Percentiles rank a stretch among this genome's conserved stretches.
These are phyloP conservation scores for Pseudozyma sp. DNA, from an alignment of 1,284 basidiomycete genomes.

Conservation along the genomic window DNA sequence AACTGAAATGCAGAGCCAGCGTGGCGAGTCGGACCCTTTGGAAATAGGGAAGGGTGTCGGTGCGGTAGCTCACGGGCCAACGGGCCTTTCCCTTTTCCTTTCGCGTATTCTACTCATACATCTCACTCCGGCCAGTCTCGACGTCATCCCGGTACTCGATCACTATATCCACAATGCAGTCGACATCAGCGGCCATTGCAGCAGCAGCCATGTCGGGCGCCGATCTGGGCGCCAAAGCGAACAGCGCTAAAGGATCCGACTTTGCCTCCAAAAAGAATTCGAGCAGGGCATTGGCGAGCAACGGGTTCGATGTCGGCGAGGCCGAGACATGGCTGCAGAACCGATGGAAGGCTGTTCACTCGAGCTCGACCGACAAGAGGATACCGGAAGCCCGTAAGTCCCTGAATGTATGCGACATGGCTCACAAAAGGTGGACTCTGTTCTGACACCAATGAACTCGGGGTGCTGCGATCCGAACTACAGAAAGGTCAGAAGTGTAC, in stretches of 20 bases:
- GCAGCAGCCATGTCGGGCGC: conserved; percentile 38
- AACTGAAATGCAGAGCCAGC: too few relatives aligned
- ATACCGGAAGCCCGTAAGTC: conserved; percentile 33
- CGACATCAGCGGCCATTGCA: conserved; percentile 42
- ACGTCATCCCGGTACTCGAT: not conserved
- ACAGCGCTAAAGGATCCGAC: conserved; percentile 34
- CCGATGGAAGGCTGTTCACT: conserved; percentile 36
- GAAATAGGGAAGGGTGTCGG: not conserved
- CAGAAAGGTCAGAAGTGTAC: conserved; percentile 45
- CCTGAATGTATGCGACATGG: not conserved
- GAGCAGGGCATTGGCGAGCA: conserved; percentile 9
- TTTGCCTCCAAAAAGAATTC: conserved; percentile 22
- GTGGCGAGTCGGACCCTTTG: not conserved
- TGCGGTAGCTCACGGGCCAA: conserved; percentile 16
- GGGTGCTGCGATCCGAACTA: not conserved
- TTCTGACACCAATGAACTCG: too few relatives aligned
- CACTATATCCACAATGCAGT: conserved; percentile 30
- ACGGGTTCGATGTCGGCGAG: conserved; percentile 39
- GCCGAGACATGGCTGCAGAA: conserved; percentile 40
- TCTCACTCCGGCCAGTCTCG: too few relatives aligned
- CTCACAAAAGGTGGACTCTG: too few relatives aligned
- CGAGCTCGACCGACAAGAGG: conserved; percentile 21
- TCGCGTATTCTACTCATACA: not conserved
- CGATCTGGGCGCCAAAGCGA: conserved; percentile 39
- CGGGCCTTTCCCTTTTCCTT: not conserved